These are phyloP conservation scores for Hypericum androsaemum DNA, from an alignment of 345 rosid genomes.

Conservation along the genomic window DNA sequence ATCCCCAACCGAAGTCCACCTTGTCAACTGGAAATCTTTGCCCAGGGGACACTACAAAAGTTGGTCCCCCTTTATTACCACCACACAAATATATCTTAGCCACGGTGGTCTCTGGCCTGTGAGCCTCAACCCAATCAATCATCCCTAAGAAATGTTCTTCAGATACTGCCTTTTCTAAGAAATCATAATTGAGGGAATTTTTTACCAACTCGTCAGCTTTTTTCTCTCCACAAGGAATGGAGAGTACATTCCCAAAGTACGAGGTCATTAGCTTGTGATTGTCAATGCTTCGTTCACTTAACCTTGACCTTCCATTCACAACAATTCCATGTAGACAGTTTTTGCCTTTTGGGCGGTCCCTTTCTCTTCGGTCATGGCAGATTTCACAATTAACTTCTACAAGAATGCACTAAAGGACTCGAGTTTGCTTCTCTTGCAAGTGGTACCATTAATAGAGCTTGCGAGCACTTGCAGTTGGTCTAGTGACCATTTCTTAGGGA, in stretches of 20 bases:
- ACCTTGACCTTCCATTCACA: constrained; percentile 54
- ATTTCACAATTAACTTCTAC: constrained; percentile 56
- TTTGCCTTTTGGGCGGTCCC: neutral
- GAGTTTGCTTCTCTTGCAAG: constrained; percentile 38
- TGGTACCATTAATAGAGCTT: constrained; percentile 14
- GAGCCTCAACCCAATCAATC: constrained; percentile 74
- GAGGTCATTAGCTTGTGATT: constrained; percentile 14
- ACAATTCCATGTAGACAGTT: constrained; percentile 42
- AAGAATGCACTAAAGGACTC: constrained; percentile 57
- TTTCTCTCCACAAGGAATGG: constrained; percentile 45
- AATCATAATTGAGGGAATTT: constrained; percentile 38
- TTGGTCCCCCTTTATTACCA: constrained; percentile 37
- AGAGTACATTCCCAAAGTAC: constrained; percentile 62
- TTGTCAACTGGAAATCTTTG: constrained; percentile 37
- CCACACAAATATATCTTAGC: constrained; percentile 36
- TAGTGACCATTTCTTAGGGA: too few species aligned
- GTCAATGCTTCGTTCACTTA: constrained; percentile 12
- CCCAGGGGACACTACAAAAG: constrained; percentile 71
- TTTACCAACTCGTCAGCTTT: constrained; percentile 24
- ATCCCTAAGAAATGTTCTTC: constrained; percentile 60
- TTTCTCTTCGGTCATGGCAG: constrained; percentile 2
- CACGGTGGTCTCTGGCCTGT: constrained; percentile 38
- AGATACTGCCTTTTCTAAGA: constrained; percentile 28
- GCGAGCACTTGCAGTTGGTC: too few species aligned
- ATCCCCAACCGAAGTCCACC: constrained; percentile 58